phyloP scores from a whole-genome alignment of 1,284 basidiomycete genomes.

The Malassezia brasiliensis region DNA sequence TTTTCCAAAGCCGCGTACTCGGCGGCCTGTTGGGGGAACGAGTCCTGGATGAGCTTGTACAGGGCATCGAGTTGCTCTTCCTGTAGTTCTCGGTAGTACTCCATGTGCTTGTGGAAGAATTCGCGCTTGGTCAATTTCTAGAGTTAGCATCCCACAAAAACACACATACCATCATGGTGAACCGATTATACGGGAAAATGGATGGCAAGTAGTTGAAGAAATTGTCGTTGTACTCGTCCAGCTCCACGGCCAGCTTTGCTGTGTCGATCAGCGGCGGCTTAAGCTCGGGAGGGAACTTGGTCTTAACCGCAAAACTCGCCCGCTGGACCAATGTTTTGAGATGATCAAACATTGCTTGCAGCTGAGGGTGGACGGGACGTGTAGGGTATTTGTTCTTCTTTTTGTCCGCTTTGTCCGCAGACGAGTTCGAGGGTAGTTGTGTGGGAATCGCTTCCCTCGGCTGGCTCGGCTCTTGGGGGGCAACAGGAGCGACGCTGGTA shows the following conservation, averaged over 20 bases:
- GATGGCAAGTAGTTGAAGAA: slow-evolving; percentile 79
- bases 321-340: slow-evolving; percentile 57
- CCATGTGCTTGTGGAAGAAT: slow-evolving; percentile 38
- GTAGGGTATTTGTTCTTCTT: slow-evolving; percentile 34
- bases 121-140: slow-evolving; percentile 44
- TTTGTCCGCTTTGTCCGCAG: slow-evolving; percentile 49
- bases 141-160: neutral
- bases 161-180: slow-evolving; percentile 50
- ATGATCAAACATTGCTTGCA: slow-evolving; percentile 59
- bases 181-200: slow-evolving; percentile 84
- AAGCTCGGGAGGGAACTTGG: slow-evolving; percentile 74
- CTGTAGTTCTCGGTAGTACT: slow-evolving; percentile 31
- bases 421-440: neutral
- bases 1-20: slow-evolving; percentile 31
- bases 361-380: slow-evolving; percentile 56
- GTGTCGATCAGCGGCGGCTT: slow-evolving; percentile 64
- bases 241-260: slow-evolving; percentile 66
- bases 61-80: slow-evolving; percentile 36
- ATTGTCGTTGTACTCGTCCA: slow-evolving; percentile 79
- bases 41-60: slow-evolving; percentile 24
- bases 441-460: neutral
- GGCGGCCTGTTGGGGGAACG: slow-evolving; percentile 25
- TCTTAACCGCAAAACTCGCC: slow-evolving; percentile 53
- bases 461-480: neutral
- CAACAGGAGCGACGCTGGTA: neutral